Evolutionary conservation across 2,329 filamentous ascomycete genomes (phyloP), one percentile per base, ranked within the genome.

Genomic region (Cercospora janseana): DNA sequence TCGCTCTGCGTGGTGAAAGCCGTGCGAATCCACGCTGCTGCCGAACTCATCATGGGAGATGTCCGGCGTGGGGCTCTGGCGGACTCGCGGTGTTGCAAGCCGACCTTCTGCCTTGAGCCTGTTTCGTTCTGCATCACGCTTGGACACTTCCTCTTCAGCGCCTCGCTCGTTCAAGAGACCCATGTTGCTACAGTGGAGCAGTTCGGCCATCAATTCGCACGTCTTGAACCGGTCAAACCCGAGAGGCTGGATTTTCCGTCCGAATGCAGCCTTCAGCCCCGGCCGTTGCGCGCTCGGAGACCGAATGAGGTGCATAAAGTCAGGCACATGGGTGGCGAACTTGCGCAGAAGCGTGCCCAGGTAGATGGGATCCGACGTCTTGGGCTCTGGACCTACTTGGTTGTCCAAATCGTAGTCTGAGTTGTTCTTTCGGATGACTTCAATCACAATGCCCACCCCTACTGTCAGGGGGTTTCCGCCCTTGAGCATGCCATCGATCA

Each of bases 201-300:
- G 76, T 70, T 98, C 93, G 1, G 93, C 93, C 93, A 98, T 97
- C 52, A 98, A 77, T 71, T 98, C 93, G 69, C 93, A 98, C 0
- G 93, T 97, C 76, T 98, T 98, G 77, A 98, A 98, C 15, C 93
- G 81, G 70, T 98, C 93, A 66, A 98, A 98, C 2, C 93, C 93
- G 7, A 98, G 79, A 3, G 93, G 92, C 69, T 97, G 90, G 45
- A 98, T 91, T 68, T 86, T 88, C 37, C 85, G 82, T 45, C 91
- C 91, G 75, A 95, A 98, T 0, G 93, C 93, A 2, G 90, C 92
- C 61, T 83, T 86, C 28, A 96, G 75, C 51, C 85, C 83, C 37
- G 85, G 81, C 66, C 87, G 85, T 62, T 85, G 83, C 3, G 85
- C 82, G 1, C 83, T 83, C 0, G 85, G 80, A 59, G 88, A 89